A percentile compares a stretch with the other conserved stretches of the same genome.
phyloP scores from a whole-genome alignment of 2,329 filamentous ascomycete genomes.

The Aspergillus sp. region DNA sequence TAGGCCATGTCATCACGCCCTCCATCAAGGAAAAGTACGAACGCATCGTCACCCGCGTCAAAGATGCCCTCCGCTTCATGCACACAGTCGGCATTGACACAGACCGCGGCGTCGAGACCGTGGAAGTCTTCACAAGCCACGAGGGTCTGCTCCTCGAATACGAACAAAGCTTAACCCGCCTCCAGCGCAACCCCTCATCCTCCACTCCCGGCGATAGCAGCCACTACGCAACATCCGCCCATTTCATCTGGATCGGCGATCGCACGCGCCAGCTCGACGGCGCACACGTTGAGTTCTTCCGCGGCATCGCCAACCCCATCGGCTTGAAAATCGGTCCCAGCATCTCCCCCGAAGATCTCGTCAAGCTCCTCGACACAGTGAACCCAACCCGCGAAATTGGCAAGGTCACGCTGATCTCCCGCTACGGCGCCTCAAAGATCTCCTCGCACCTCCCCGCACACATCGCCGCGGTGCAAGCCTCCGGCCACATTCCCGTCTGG shows the following conservation, averaged over 20 bases:
- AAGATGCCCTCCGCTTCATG: slow-evolving; percentile 90
- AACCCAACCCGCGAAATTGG: slow-evolving; percentile 77
- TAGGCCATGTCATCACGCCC: slow-evolving; percentile 83
- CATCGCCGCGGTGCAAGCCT: slow-evolving; percentile 80
- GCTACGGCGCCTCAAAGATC: slow-evolving; percentile 79
- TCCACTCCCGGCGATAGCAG: slow-evolving; percentile 41
- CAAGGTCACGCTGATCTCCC: slow-evolving; percentile 92
- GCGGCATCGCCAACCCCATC: slow-evolving; percentile 90
- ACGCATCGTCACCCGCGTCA: slow-evolving; percentile 75
- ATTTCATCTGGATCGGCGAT: slow-evolving; percentile 98
- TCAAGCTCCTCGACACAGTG: slow-evolving; percentile 72
- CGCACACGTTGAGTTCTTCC: slow-evolving; percentile 95
- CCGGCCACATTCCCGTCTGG: slow-evolving; percentile 76
- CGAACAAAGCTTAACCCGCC: slow-evolving; percentile 77
- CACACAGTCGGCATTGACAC: slow-evolving; percentile 85
- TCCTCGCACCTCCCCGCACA: slow-evolving; percentile 69
- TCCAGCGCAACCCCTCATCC: slow-evolving; percentile 56
- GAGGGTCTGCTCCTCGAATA: slow-evolving; percentile 93
- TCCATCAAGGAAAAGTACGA: slow-evolving; percentile 80
- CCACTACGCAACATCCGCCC: slow-evolving; percentile 90
- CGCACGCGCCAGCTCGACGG: slow-evolving; percentile 89
- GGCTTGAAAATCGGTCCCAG: slow-evolving; percentile 93
- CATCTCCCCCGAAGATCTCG: slow-evolving; percentile 69
- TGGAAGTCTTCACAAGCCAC: slow-evolving; percentile 92
- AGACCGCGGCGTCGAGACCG: slow-evolving; percentile 75